Evolutionary conservation across 352 stramenopile species (phyloP).

Genomic region (Globisporangium okanoganense): DNA sequence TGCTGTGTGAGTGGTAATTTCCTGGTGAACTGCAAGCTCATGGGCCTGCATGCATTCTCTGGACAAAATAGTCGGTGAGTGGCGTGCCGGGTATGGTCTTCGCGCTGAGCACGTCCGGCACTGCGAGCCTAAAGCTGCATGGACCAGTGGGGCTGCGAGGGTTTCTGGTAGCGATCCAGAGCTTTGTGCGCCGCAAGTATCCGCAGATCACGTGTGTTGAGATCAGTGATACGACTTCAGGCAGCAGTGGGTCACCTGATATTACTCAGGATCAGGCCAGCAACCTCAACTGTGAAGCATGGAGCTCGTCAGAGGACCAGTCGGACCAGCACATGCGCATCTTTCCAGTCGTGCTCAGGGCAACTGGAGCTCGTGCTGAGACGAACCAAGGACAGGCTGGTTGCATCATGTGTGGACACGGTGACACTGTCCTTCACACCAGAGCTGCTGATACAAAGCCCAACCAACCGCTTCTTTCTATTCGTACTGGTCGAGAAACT

Average conservation of each 20-base stretch:
- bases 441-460: background rate
- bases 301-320: conserved; percentile 16
- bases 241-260: too few relatives aligned
- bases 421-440: background rate
- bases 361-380: background rate
- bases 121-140: conserved; percentile 40
- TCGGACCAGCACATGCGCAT: conserved; percentile 31
- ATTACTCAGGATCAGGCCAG: background rate
- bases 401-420: conserved; percentile 7
- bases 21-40: too few relatives aligned
- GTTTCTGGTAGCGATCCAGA: conserved; percentile 51
- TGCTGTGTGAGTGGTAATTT: background rate
- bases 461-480: background rate
- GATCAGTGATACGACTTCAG: conserved; percentile 5
- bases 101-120: conserved; percentile 44
- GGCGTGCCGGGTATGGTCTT: conserved; percentile 67
- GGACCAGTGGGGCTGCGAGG: conserved; percentile 33
- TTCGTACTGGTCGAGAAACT: background rate
- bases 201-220: conserved; percentile 54
- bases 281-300: conserved; percentile 21
- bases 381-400: background rate
- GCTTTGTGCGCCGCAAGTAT: conserved; percentile 67
- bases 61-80: conserved; percentile 44
- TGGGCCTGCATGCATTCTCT: background rate
- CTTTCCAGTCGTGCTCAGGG: conserved; percentile 21